Conservation (phyloP, 2,329 filamentous ascomycete genomes). For the Akanthomyces muscarius region DNA sequence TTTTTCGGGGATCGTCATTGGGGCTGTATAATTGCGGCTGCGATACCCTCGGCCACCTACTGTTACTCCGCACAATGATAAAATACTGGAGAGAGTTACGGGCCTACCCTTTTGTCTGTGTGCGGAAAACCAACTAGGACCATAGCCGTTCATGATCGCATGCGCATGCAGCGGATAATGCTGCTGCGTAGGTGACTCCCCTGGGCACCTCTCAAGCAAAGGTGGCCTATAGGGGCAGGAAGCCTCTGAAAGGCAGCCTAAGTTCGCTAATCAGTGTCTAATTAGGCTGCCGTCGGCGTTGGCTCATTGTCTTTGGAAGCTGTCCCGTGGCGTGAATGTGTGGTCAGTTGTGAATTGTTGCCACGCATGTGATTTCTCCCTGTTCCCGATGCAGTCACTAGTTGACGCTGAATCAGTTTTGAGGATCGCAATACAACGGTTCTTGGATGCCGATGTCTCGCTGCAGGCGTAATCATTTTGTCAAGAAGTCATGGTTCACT, state of each 20-base stretch:
- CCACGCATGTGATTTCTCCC: neutral
- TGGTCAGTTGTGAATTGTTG: neutral
- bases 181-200: neutral
- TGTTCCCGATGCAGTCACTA: neutral
- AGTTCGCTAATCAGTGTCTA: slow-evolving; percentile 4
- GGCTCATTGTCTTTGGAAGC: neutral
- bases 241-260: neutral
- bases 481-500: neutral
- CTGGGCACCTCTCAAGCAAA: neutral
- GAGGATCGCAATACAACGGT: slow-evolving; percentile 3
- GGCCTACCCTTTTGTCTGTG: neutral
- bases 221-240: neutral
- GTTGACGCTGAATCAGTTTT: slow-evolving; percentile 3
- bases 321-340: neutral
- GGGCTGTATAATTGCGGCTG: neutral
- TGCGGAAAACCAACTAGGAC: neutral
- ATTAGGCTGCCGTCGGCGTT: neutral
- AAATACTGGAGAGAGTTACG: neutral
- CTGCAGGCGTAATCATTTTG: neutral
- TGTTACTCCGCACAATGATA: neutral
- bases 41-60: neutral
- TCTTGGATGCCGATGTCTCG: slow-evolving; percentile 6
- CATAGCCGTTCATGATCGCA: neutral
- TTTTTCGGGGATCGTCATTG: slow-evolving; percentile 11
- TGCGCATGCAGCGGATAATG: slow-evolving; percentile 6